These are phyloP conservation scores for Phellinidium pouzarii DNA, from an alignment of 1,284 basidiomycete species.

Conservation along the genomic window DNA sequence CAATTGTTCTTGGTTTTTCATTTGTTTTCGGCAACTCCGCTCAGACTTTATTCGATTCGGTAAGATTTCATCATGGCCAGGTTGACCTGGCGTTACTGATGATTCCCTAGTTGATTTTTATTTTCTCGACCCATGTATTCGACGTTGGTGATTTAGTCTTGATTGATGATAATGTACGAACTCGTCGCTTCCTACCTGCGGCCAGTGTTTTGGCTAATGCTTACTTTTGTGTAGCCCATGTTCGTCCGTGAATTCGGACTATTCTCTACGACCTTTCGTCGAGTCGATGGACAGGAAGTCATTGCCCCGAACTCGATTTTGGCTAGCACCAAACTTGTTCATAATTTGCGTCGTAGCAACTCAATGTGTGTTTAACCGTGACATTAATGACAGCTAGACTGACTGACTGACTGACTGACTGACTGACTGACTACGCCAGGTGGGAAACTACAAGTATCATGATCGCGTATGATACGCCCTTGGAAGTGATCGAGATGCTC, in stretches of 20 bases:
- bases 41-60: slow-evolving; percentile 75
- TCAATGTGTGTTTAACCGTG: slow-evolving; percentile 63
- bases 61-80: slow-evolving; percentile 27
- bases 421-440: slow-evolving; percentile 34
- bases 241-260: slow-evolving; percentile 76
- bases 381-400: slow-evolving; percentile 1
- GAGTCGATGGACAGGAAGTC: slow-evolving; percentile 75
- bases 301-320: slow-evolving; percentile 78
- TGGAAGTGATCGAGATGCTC: slow-evolving; percentile 66
- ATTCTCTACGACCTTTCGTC: slow-evolving; percentile 74
- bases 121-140: slow-evolving; percentile 77
- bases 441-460: slow-evolving; percentile 70
- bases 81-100: slow-evolving; percentile 7
- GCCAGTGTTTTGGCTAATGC: slow-evolving; percentile 3
- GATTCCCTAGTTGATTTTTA: slow-evolving; percentile 59
- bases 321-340: slow-evolving; percentile 67
- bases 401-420: no score
- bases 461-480: slow-evolving; percentile 59
- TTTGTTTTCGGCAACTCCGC: slow-evolving; percentile 82
- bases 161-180: slow-evolving; percentile 61
- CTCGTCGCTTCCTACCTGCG: neutral
- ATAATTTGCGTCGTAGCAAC: slow-evolving; percentile 68
- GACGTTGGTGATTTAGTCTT: slow-evolving; percentile 75
- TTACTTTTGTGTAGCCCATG: slow-evolving; percentile 34
- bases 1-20: slow-evolving; percentile 73